Percentiles rank a stretch among this genome's conserved stretches.
phyloP scores from a whole-genome alignment of 805 yeast species.

The Tetrapisispora iriomotensis region DNA sequence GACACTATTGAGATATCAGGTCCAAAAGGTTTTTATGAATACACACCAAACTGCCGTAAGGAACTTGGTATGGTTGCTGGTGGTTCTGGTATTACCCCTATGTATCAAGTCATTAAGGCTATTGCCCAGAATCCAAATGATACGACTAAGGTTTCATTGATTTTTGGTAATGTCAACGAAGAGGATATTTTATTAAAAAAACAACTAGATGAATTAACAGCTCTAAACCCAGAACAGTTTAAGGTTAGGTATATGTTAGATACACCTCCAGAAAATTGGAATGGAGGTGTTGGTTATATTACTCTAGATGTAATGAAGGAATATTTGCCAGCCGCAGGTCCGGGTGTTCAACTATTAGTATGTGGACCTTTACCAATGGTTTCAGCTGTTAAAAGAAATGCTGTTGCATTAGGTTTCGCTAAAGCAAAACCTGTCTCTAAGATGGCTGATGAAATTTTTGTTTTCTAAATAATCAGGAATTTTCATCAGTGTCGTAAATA shows the following conservation, averaged over 20 bases:
- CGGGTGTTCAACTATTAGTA: slow-evolving; percentile 48
- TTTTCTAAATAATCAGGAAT: slow-evolving; percentile 51
- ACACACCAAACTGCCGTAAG: slow-evolving; percentile 66
- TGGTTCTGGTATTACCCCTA: slow-evolving; percentile 94
- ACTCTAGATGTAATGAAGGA: slow-evolving; percentile 42
- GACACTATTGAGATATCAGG: slow-evolving; percentile 73
- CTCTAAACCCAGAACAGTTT: slow-evolving; percentile 48
- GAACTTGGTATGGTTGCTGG: slow-evolving; percentile 88
- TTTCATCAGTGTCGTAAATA: too few relatives aligned
- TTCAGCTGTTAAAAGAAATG: slow-evolving; percentile 71
- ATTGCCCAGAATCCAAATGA: slow-evolving; percentile 70
- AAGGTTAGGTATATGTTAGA: slow-evolving; percentile 67
- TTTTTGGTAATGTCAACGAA: slow-evolving; percentile 74
- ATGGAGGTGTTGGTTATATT: slow-evolving; percentile 69
- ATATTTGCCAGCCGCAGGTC: slow-evolving; percentile 37
- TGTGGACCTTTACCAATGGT: slow-evolving; percentile 97
- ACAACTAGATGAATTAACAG: slow-evolving; percentile 62
- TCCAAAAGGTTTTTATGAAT: slow-evolving; percentile 83
- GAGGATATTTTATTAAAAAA: slow-evolving; percentile 72
- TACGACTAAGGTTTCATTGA: slow-evolving; percentile 58
- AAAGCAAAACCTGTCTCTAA: slow-evolving; percentile 86
- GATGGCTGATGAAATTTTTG: slow-evolving; percentile 83
- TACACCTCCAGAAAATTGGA: slow-evolving; percentile 53
- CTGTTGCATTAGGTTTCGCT: slow-evolving; percentile 60
- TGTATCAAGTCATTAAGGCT: slow-evolving; percentile 85